A percentile compares a stretch with the other conserved stretches of the same genome.
phyloP scores from a whole-genome alignment of 2,329 filamentous ascomycete species.

The Cercospora zeae-maydis region DNA sequence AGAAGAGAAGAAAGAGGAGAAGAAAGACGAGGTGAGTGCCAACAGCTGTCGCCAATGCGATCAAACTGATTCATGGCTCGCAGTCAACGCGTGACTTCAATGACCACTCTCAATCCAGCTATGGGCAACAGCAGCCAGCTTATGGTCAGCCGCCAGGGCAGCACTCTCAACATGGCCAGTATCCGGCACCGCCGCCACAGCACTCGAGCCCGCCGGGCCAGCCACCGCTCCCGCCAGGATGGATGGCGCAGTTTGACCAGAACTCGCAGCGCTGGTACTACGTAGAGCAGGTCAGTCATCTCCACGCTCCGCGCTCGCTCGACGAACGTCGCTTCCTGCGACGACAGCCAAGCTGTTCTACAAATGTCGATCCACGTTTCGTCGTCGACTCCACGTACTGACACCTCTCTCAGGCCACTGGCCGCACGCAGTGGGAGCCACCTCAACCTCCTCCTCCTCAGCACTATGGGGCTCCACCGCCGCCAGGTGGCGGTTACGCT shows the following conservation, averaged over 20 bases:
- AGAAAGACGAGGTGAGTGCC: slow-evolving; percentile 15
- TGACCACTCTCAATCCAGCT: slow-evolving; percentile 14
- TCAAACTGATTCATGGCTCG: not conserved
- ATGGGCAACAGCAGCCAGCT: slow-evolving; percentile 21
- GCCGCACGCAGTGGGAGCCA: slow-evolving; percentile 62
- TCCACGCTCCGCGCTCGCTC: not conserved
- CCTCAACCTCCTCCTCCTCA: slow-evolving; percentile 38
- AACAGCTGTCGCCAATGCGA: not conserved
- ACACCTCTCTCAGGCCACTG: slow-evolving; percentile 43
- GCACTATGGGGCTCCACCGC: slow-evolving; percentile 17
- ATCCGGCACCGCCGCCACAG: slow-evolving; percentile 19
- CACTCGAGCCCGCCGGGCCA: slow-evolving; percentile 23
- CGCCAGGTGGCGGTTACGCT: slow-evolving; percentile 25
- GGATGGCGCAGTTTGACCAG: slow-evolving; percentile 62
- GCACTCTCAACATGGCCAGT: slow-evolving; percentile 26
- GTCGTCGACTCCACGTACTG: not conserved
- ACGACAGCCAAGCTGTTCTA: not conserved
- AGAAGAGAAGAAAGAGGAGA: slow-evolving; percentile 24
- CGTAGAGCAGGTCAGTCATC: slow-evolving; percentile 48
- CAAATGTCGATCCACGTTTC: not conserved
- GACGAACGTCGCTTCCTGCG: not conserved
- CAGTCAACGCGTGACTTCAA: slow-evolving; percentile 7
- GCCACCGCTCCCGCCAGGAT: slow-evolving; percentile 58
- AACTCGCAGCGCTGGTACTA: slow-evolving; percentile 62
- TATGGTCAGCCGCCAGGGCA: slow-evolving; percentile 33